These are phyloP conservation scores for Sonneratia caseolaris DNA, from an alignment of 345 rosid species.

Conservation along the genomic window DNA sequence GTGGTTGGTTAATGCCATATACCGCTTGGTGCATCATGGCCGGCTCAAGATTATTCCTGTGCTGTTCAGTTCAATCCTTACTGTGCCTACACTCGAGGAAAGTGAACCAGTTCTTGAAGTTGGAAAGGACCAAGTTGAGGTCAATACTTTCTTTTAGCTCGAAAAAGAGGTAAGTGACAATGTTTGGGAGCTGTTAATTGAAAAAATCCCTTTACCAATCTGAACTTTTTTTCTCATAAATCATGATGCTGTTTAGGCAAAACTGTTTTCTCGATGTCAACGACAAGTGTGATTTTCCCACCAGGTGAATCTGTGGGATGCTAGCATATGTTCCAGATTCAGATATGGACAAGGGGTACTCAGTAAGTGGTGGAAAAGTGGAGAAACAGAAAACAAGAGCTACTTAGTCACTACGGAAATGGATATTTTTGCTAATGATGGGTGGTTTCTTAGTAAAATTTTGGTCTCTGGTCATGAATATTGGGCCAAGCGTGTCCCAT, in stretches of 20 bases:
- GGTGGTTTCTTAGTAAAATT: not conserved
- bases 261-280: no score
- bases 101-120: slow-evolving; percentile 10
- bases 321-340: no score
- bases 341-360: no score
- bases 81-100: not conserved
- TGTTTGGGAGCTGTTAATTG: no score
- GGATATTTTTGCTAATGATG: not conserved
- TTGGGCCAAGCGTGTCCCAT: slow-evolving; percentile 49
- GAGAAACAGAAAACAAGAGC: no score
- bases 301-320: no score
- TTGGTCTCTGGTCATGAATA: slow-evolving; percentile 27
- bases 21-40: slow-evolving; percentile 8
- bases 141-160: slow-evolving; percentile 8
- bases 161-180: slow-evolving; percentile 5
- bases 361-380: no score
- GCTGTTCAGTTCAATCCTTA: not conserved
- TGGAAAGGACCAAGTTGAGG: slow-evolving; percentile 8
- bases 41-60: not conserved
- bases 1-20: slow-evolving; percentile 20
- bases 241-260: no score
- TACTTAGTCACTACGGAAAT: not conserved
- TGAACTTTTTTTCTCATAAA: no score
- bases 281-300: no score
- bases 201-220: no score